Percentiles rank a stretch among this genome's conserved stretches.
Evolutionary conservation across 2,329 filamentous ascomycete genomes (phyloP).

Genomic region (Dactylellina cionopaga): DNA sequence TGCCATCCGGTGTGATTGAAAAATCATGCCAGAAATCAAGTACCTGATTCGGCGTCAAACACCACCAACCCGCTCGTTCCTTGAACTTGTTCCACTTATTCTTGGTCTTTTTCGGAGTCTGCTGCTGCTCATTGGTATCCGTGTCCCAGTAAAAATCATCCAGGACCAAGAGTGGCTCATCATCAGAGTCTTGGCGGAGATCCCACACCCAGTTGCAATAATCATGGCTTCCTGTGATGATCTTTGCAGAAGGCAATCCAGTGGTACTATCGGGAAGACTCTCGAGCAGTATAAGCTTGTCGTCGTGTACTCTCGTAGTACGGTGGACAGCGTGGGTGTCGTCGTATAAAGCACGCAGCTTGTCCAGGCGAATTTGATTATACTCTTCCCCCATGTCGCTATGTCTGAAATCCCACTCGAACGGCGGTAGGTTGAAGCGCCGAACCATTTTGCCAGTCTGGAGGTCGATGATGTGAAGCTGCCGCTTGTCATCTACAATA

Average conservation of each 20-base stretch:
- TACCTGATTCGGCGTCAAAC: constrained; percentile 56
- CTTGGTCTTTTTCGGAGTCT: constrained; percentile 5
- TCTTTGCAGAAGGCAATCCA: constrained; percentile 13
- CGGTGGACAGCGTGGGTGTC: constrained; percentile 55
- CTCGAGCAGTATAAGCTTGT: constrained; percentile 53
- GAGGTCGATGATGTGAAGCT: constrained; percentile 54
- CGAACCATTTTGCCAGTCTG: constrained; percentile 45
- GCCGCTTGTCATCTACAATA: constrained; percentile 55
- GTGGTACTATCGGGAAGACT: neutral
- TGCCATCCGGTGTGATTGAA: constrained; percentile 50
- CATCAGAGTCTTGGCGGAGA: constrained; percentile 37
- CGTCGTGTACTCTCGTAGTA: constrained; percentile 55
- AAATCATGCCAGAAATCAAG: constrained; percentile 57
- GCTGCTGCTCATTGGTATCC: constrained; percentile 13
- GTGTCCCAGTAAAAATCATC: constrained; percentile 57
- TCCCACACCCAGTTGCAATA: constrained; percentile 57
- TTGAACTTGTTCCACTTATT: constrained; percentile 54
- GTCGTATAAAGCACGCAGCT: constrained; percentile 54
- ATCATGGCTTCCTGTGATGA: constrained; percentile 56
- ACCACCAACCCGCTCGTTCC: constrained; percentile 57
- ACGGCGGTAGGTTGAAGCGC: constrained; percentile 55
- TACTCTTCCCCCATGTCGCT: constrained; percentile 56
- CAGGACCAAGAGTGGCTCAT: constrained; percentile 54
- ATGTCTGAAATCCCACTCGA: constrained; percentile 57
- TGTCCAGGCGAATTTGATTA: constrained; percentile 54